phyloP scores from a whole-genome alignment of 805 yeast species.

The Cyberlindnera americana region DNA sequence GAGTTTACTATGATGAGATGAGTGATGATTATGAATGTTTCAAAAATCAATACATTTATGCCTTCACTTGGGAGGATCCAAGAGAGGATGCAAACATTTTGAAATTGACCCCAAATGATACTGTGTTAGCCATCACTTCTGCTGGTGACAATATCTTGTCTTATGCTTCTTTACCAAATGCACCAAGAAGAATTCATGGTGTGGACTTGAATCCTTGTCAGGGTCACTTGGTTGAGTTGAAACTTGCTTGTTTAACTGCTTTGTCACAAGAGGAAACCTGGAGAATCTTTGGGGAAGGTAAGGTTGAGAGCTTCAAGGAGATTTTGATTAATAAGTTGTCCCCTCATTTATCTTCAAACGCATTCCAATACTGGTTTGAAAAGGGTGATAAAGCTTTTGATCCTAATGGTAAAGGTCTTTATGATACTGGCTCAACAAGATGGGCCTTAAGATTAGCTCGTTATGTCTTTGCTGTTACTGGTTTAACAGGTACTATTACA shows the following conservation, averaged over 20 bases:
- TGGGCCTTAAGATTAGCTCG: constrained; percentile 78
- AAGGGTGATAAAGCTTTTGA: constrained; percentile 58
- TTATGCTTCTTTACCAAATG: constrained; percentile 63
- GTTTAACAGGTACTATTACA: constrained; percentile 48
- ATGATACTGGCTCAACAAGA: constrained; percentile 80
- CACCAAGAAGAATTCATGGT: constrained; percentile 78
- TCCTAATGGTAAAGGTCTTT: constrained; percentile 55
- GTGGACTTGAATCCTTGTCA: constrained; percentile 84
- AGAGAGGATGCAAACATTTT: constrained; percentile 70
- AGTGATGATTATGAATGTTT: constrained; percentile 67
- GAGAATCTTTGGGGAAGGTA: constrained; percentile 77
- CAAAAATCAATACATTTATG: constrained; percentile 76
- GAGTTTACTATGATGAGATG: constrained; percentile 75
- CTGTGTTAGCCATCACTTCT: constrained; percentile 78
- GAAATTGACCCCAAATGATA: constrained; percentile 57
- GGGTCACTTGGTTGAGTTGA: constrained; percentile 75
- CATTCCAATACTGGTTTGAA: constrained; percentile 76
- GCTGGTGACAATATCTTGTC: constrained; percentile 82
- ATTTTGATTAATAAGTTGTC: constrained; percentile 54
- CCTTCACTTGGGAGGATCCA: constrained; percentile 92
- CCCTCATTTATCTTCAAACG: constrained; percentile 72
- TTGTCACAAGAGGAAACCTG: constrained; percentile 59
- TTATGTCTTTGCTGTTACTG: constrained; percentile 53
- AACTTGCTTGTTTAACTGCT: constrained; percentile 64
- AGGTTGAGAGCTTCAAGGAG: constrained; percentile 47